Evolutionary conservation across 1,139 yeast species (phyloP), one percentile per base, ranked within the genome.

Genomic region (Trichomonascaceae sp.): DNA sequence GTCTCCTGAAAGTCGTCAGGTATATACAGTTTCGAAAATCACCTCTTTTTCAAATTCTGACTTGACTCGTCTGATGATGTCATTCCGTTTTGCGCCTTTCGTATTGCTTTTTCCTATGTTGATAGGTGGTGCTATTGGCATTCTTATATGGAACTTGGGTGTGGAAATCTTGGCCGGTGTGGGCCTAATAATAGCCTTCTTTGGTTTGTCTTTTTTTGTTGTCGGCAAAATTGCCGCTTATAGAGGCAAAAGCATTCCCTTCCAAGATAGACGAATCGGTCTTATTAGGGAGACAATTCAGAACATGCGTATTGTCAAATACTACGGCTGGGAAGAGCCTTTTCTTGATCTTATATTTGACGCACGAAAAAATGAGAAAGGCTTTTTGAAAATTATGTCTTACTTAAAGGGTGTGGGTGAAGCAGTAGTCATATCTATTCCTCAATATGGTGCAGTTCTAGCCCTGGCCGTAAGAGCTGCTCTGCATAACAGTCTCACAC

Each of bases 381-480:
- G 47, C 4, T 57, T 53, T 38, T 59, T 69, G 47, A 65, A 61
- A 44, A 54, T 57, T 13, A 58, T 70, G 36, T 64, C 66, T 1
- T 56, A 62, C 18, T 74, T 82, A 70, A 67, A 66, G 18, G 71
- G 75, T 38, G 67, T 80, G 38, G 76, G 85, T 63, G 84, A 82
- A 62, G 72, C 81, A 47, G 69, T 83, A 52, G 72, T 81, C 47
- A 83, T 87, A 0, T 74, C 83, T 1, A 71, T 85, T 55, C 83
- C 91, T 0, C 73, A 77, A 41, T 70, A 85, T 57, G 79, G 88
- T 0, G 83, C 91, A 1, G 77, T 84, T 78, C 74, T 81, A 6
- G 78, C 95, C 0, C 88, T 88, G 62, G 77, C 87, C 60, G 84
- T 83, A 0, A 71, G 86, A 60, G 83, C 83, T 62, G 82, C 78